phyloP scores from a whole-genome alignment of 2,329 filamentous ascomycete species.

The Fusarium avenaceum region DNA sequence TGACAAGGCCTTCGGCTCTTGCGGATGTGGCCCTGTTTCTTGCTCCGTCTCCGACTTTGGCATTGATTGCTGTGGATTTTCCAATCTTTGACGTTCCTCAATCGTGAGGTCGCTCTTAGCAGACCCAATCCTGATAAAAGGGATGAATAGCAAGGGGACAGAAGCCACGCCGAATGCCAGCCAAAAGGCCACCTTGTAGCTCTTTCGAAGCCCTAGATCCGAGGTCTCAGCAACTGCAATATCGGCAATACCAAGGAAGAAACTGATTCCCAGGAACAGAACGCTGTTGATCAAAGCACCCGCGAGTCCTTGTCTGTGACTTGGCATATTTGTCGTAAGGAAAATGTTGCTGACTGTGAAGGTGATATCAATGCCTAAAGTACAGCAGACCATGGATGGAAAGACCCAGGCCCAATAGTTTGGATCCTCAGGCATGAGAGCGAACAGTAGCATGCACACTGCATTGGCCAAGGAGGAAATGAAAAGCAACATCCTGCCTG shows the following conservation, averaged over 20 bases:
- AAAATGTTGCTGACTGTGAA: constrained; percentile 77
- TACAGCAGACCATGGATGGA: constrained; percentile 70
- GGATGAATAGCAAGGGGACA: constrained; percentile 39
- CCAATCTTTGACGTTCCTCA: constrained; percentile 45
- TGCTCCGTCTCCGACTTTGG: constrained; percentile 22
- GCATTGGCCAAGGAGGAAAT: constrained; percentile 66
- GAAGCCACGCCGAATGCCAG: constrained; percentile 43
- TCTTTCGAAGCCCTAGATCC: constrained; percentile 54
- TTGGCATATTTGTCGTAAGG: constrained; percentile 73
- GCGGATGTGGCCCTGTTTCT: constrained; percentile 19
- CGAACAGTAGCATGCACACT: constrained; percentile 66
- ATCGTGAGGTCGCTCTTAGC: constrained; percentile 49
- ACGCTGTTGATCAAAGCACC: constrained; percentile 74
- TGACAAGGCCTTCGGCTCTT: constrained; percentile 24
- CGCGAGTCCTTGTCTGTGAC: constrained; percentile 71
- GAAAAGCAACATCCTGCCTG: constrained; percentile 66
- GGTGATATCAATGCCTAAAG: constrained; percentile 74
- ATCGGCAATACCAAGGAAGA: constrained; percentile 74
- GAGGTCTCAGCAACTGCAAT: constrained; percentile 61
- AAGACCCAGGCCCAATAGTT: constrained; percentile 76
- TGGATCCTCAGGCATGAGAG: constrained; percentile 64
- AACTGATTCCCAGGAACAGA: constrained; percentile 72
- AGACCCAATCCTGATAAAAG: constrained; percentile 45
- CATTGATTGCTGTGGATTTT: constrained; percentile 21
- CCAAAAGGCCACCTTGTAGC: constrained; percentile 49